Evolutionary conservation across 257 asterid species (phyloP), one percentile per base, ranked within the genome.

Genomic region (Capsicum pubescens): DNA sequence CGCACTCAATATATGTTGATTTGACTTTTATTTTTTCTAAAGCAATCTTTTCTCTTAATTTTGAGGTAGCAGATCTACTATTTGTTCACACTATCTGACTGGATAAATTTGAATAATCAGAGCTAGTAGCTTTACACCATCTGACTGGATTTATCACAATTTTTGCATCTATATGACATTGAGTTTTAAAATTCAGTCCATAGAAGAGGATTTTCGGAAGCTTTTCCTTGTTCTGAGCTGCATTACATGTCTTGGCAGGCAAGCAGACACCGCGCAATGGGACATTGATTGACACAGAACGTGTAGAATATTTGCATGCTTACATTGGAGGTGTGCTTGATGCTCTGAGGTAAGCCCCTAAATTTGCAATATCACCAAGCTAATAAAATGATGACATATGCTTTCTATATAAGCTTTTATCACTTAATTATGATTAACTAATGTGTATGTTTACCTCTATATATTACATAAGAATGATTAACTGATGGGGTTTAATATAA

Each of bases 261-360:
- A 14, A 14, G n/a, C 1, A 0, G 59, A 72, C 70, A 16, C 1
- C 11, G 6, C 87, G 78, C 8, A 87, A 71, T 58, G 84, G 61
- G 46, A 71, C 87, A 9, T 64, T 85, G 3, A 32, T 83, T 1
- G 90, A 87, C 63, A 69, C 19, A 83, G 4, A 78, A 0, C 84
- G 90, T 63, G 85, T 85, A 46, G 80, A 52, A 35, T 50, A 50
- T 80, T 5, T 87, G 81, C 84, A 72, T 13, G 44, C 87, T 26
- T 87, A 83, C 58, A 85, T 85, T 36, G 88, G 88, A 59, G 26
- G 67, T 21, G 15, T 87, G 50, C 87, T 87, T 46, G 87, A 85
- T 83, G 88, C 90, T 64, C 17, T 87, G 61, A 85, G 85, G 88
- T 85, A 70, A 63, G 42, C 70, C 70, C 70, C 42, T 63, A 55